Evolutionary conservation across 2,329 filamentous ascomycete species (phyloP), one percentile per base, ranked within the genome.

Genomic region (Scytalidium sp.): DNA sequence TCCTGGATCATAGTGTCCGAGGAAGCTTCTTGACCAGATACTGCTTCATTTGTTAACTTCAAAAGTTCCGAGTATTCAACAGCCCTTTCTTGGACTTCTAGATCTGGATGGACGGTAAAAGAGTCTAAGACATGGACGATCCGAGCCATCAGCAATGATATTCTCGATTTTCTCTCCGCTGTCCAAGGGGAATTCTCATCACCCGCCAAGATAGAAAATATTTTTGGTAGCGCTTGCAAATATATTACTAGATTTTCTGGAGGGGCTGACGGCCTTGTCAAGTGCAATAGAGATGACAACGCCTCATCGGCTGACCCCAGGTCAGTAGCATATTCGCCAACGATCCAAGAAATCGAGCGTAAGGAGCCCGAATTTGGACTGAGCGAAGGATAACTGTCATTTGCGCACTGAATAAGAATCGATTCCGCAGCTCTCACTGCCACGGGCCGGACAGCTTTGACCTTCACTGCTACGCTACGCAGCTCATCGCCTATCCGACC

Each of bases 31-130:
- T 92, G 87, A 1, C 78, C 83, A 8, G 84, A 79, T 3, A 82
- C 81, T 13, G 93, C 91, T 70, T 99, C 94, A 1, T 85, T 84
- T 2, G 90, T 90, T 41, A 99, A 76, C 51, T 90, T 90, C 61
- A 97, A 81, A 11, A 97, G 76, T 65, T 99, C 94, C 0, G 91
- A 79, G 60, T 96, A 95, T 64, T 97, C 92, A 1, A 97, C 92
- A 3, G 92, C 87, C 50, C 94, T 83, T 67, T 97, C 94, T 69
- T 99, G 94, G 3, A 99, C 91, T 65, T 99, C 94, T 1, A 99
- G 76, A 60, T 85, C 90, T 0, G 93, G 92, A 65, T 97, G 90
- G 39, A 85, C 76, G 1, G 85, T 83, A 15, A 97, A 70, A 1
- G 85, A 81, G 60, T 97, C 92, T 19, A 96, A 73, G 43, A 89